Conservation (phyloP, 441 rosid species). For the Manihot esculenta region DNA sequence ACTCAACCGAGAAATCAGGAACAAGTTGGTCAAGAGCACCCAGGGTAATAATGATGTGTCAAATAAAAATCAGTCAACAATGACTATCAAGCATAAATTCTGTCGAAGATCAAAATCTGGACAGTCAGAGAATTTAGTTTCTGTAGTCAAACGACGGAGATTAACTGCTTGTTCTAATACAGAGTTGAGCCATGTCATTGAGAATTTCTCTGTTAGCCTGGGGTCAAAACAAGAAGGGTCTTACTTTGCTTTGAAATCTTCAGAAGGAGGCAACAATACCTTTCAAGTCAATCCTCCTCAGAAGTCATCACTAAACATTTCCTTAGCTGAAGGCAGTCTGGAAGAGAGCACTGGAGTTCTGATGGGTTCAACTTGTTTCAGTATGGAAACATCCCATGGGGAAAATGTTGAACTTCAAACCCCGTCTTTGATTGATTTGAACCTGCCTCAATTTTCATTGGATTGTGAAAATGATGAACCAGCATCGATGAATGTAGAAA, state of each 20-base stretch:
- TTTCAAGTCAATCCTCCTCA: conserved; percentile 23
- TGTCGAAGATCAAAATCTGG: conserved; percentile 41
- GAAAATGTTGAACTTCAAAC: conserved; percentile 29
- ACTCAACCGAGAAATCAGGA: conserved; percentile 26
- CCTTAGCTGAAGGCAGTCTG: conserved; percentile 9
- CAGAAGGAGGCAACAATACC: conserved; percentile 21
- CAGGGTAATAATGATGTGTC: conserved; percentile 16
- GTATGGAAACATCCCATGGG: conserved; percentile 25
- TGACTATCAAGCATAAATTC: conserved; percentile 41
- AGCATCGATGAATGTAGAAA: conserved; percentile 28
- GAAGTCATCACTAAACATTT: conserved; percentile 20
- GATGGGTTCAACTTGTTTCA: conserved; percentile 8
- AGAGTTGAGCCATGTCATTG: conserved; percentile 32
- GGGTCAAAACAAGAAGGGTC: conserved; percentile 31
- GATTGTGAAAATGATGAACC: conserved; percentile 26
- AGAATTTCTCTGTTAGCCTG: conserved; percentile 25
- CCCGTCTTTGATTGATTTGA: conserved; percentile 34
- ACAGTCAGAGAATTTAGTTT: conserved; percentile 38
- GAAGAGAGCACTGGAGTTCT: conserved; percentile 11
- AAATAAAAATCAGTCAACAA: conserved; percentile 31
- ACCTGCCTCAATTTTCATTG: conserved; percentile 29
- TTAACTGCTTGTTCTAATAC: conserved; percentile 49
- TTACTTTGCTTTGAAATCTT: conserved; percentile 24
- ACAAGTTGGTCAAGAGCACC: conserved; percentile 27
- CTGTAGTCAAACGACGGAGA: conserved; percentile 46